phyloP scores from a whole-genome alignment of 1,284 basidiomycete species.

The Coniferiporia weirii region DNA sequence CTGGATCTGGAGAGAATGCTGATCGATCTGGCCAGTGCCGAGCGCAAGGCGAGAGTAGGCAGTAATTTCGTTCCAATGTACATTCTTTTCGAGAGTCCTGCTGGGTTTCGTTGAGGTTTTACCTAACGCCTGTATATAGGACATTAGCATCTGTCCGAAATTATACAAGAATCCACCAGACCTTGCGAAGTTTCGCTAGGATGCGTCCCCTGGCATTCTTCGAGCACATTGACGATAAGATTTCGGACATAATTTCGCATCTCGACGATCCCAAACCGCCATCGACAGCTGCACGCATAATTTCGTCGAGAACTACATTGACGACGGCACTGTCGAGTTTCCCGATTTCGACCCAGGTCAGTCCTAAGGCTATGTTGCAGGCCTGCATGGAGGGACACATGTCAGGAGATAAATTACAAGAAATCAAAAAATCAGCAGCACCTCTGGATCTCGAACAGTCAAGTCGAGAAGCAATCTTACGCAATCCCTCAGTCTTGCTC shows the following conservation, averaged over 20 bases:
- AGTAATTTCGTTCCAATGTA: slow-evolving; percentile 81
- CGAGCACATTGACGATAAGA: slow-evolving; percentile 69
- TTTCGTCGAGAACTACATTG: slow-evolving; percentile 71
- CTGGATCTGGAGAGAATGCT: slow-evolving; percentile 60
- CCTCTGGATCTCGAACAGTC: slow-evolving; percentile 66
- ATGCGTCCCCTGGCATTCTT: slow-evolving; percentile 76
- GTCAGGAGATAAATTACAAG: slow-evolving; percentile 13
- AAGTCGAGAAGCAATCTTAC: slow-evolving; percentile 72
- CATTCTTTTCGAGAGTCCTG: slow-evolving; percentile 59
- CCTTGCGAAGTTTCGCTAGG: slow-evolving; percentile 74
- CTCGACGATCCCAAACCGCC: slow-evolving; percentile 71
- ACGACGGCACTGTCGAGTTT: slow-evolving; percentile 61
- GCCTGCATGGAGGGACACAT: slow-evolving; percentile 42
- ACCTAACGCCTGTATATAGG: slow-evolving; percentile 53
- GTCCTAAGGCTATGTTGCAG: slow-evolving; percentile 60
- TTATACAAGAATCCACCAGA: slow-evolving; percentile 26
- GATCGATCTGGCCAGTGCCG: slow-evolving; percentile 64
- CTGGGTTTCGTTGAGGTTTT: slow-evolving; percentile 65
- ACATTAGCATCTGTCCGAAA: background rate
- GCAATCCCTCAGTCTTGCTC: slow-evolving; percentile 69
- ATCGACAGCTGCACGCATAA: slow-evolving; percentile 76
- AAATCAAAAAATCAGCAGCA: slow-evolving; percentile 23
- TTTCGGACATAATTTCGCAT: slow-evolving; percentile 72
- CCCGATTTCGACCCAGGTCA: slow-evolving; percentile 72
- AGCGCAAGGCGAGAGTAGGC: slow-evolving; percentile 71